Conservation (phyloP, 495 filamentous ascomycete genomes). For the Polyplosphaeria fusca region DNA sequence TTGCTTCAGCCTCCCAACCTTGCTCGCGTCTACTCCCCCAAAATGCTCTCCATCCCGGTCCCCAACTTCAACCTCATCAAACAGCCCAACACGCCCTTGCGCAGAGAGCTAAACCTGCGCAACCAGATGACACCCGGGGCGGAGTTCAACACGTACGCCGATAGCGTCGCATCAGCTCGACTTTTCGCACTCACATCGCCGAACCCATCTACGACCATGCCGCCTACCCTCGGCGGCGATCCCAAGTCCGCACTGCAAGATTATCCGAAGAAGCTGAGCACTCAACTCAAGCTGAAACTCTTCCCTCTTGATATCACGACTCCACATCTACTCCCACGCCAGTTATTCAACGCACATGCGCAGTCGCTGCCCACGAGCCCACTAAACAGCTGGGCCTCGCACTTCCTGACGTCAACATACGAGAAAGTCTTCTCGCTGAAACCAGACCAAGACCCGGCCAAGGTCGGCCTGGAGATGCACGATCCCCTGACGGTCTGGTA, state of each 20-base stretch:
- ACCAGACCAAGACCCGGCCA: conserved; percentile 51
- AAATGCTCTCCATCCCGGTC: neutral
- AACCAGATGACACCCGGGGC: conserved; percentile 51
- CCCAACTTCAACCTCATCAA: conserved; percentile 38
- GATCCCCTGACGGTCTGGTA: conserved; percentile 83
- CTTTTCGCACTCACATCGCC: conserved; percentile 88
- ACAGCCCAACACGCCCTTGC: conserved; percentile 32
- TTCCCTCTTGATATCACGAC: conserved; percentile 87
- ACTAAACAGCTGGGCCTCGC: conserved; percentile 74
- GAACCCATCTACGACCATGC: conserved; percentile 65
- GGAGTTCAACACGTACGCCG: conserved; percentile 51
- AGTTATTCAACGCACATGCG: conserved; percentile 57
- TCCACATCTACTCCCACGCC: conserved; percentile 62
- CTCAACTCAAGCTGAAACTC: conserved; percentile 66
- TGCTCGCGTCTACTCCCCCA: conserved; percentile 1
- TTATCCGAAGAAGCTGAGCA: conserved; percentile 65
- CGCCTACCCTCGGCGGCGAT: conserved; percentile 43
- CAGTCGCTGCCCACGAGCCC: conserved; percentile 60
- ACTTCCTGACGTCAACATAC: conserved; percentile 76
- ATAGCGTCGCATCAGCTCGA: conserved; percentile 67
- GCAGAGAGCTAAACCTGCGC: conserved; percentile 35
- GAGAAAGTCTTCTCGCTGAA: conserved; percentile 63
- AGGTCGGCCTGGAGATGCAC: conserved; percentile 68
- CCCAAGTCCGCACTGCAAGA: conserved; percentile 46
- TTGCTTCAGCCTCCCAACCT: conserved; percentile 19